A percentile compares a stretch with the other conserved stretches of the same genome.
phyloP scores from a whole-genome alignment of 2,329 filamentous ascomycete species.

The Ramularia endophylla region DNA sequence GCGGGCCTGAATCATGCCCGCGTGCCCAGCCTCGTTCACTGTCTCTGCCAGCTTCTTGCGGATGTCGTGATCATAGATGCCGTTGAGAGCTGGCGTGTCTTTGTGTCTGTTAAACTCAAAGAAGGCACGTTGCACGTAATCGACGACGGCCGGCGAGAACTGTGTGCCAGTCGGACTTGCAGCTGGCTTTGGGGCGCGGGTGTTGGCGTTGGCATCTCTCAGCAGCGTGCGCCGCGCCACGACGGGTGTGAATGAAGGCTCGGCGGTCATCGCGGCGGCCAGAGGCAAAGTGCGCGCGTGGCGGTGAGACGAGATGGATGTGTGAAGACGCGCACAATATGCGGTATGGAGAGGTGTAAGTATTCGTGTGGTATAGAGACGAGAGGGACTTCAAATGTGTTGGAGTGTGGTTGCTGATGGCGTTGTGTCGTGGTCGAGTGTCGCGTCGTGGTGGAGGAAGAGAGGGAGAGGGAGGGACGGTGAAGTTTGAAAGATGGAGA shows the following conservation, averaged over 20 bases:
- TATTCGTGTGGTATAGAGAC: too few species aligned
- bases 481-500: slow-evolving; percentile 2
- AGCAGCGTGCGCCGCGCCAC: slow-evolving; percentile 38
- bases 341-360: too few species aligned
- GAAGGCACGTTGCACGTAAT: slow-evolving; percentile 87
- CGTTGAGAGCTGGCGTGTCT: slow-evolving; percentile 30
- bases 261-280: slow-evolving; percentile 20
- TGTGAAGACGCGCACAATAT: slow-evolving; percentile 4
- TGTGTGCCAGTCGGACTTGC: slow-evolving; percentile 56
- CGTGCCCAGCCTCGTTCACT: slow-evolving; percentile 76
- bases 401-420: slow-evolving; percentile 4
- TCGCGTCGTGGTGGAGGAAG: too few species aligned
- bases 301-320: slow-evolving; percentile 4
- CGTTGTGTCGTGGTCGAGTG: neutral
- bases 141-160: slow-evolving; percentile 76
- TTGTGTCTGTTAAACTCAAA: slow-evolving; percentile 55
- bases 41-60: slow-evolving; percentile 78
- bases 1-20: slow-evolving; percentile 61
- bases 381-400: too few species aligned
- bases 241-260: slow-evolving; percentile 43
- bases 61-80: slow-evolving; percentile 57
- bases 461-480: neutral
- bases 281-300: slow-evolving; percentile 8
- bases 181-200: slow-evolving; percentile 22
- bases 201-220: slow-evolving; percentile 13